Base-by-base conservation (phyloP, 176 grass and related monocot genomes). In the Tillandsia fasciculata region DNA sequence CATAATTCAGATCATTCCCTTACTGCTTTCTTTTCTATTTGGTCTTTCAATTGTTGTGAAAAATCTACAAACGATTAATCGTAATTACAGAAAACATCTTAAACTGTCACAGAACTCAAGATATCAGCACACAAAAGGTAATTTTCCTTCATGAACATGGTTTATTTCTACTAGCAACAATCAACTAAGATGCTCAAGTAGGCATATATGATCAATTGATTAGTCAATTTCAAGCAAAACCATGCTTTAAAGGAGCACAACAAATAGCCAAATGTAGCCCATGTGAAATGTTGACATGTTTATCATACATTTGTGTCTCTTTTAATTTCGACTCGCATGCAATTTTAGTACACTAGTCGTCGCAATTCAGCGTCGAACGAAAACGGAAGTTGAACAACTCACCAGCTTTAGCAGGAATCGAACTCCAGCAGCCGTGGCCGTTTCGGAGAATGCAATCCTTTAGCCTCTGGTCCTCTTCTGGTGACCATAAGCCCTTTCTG, bases 401-500 rank as follows among this genome's bases (percentile, higher is more conserved):
- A 91, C 88, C 88, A 69, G 84, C 84, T 76, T 81, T 87, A 0
- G 64, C 69, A 10, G 88, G 77, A 14, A 91, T 70, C 11, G 80
- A 71, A 82, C 84, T 91, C 88, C 88, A 91, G 83, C 84, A 87
- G 74, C 84, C 81, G 18, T 90, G 83, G 53, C 84, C 84, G 42
- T 87, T 57, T 14, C 56, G 70, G n/a, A 86, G 29, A 70, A 91
- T 83, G 88, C 78, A 87, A 66, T 81, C 81, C 66, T 84, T 81
- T 56, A 91, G 80, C 77, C 75, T 91, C 66, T 87, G 26, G 71
- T 91, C 84, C 63, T 91, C 88, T 67, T 91, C 88, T 52, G 88
- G 88, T 42, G 88, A 91, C 88, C 88, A 91, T 70, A 91, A 82
- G 71, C 88, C 88, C 77, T 91, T 91, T 50, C 88, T 75, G 84